Conservation (phyloP, 768 basidiomycete genomes). For the Gelatoporia subvermispora region DNA sequence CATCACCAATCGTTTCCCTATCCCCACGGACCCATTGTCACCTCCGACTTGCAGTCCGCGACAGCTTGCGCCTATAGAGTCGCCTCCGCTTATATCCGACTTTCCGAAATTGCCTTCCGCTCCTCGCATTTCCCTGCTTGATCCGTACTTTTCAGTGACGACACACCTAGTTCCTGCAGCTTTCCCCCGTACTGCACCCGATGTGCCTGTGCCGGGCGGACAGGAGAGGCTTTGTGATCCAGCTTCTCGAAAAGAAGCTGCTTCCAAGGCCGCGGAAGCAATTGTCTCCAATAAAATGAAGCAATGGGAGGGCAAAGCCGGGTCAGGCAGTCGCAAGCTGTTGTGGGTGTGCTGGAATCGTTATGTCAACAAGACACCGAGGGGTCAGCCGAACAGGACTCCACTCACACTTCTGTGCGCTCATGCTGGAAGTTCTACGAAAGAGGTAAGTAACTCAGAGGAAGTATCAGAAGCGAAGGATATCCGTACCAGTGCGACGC, state of each 20-base stretch:
- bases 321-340: constrained; percentile 24
- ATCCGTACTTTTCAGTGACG: constrained; percentile 42
- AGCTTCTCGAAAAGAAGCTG: constrained; percentile 17
- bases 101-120: no score
- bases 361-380: constrained; percentile 42
- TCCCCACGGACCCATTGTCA: no score
- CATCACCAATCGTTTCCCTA: no score
- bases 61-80: no score
- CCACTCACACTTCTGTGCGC: constrained; percentile 69
- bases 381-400: neutral
- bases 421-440: constrained; percentile 85
- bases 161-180: constrained; percentile 55
- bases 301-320: constrained; percentile 19
- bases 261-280: constrained; percentile 18
- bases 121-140: no score
- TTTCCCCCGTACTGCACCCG: constrained; percentile 40
- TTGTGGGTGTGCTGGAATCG: constrained; percentile 74
- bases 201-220: constrained; percentile 32
- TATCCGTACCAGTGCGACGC: neutral
- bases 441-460: constrained; percentile 51
- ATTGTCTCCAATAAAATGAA: constrained; percentile 28
- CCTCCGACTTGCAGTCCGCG: no score
- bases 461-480: no score
- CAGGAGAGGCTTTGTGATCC: constrained; percentile 30
- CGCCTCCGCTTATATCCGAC: no score